Base-by-base conservation (phyloP, 768 basidiomycete genomes). In the Amanita subjunquillea region DNA sequence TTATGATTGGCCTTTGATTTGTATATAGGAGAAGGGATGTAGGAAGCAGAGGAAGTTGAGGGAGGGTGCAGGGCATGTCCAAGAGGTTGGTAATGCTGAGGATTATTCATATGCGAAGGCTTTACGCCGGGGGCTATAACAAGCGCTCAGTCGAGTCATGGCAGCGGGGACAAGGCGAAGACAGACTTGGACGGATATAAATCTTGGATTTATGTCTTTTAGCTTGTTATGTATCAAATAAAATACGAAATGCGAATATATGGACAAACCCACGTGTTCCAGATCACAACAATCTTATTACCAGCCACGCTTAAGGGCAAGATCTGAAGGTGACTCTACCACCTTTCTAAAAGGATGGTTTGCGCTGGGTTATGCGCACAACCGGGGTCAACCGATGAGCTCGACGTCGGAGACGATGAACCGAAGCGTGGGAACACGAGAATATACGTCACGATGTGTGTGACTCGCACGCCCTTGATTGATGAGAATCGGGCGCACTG, bases 51-150 rank as follows among this genome's bases (percentile, higher is more conserved):
- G 42, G 64, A 62, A 48, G 64, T 67, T 62, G 64, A 69, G 56
- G 79, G 83, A 0, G 81, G 82, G 63, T 85, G 72, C 37, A 89
- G 73, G 40, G 87, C 87, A 71, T 87, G 83, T 51, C 86, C 89
- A 59, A 89, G 75, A 25, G 87, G 83, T 56, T 87, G 85, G 69
- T 89, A 86, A 56, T 84, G 83, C 63, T 87, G 85, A 51, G 84
- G 83, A 64, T 85, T 85, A 68, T 86, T 75, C 77, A 79, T 79
- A 37, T 41, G 48, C 41, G 29, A 39, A 41, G 36, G 20, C 36
- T 15, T 13, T 17, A 22, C 3, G 32, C 17, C 23, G 47, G 27
- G 37, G 20, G 37, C 44, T 54, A 38, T 36, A 48, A 53, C 39
- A 51, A 50, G 15, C 39, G 36, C 48, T 50, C 30, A 53, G 56